Evolutionary conservation across 2,329 filamentous ascomycete genomes (phyloP).

Genomic region (Cordyceps farinosa): DNA sequence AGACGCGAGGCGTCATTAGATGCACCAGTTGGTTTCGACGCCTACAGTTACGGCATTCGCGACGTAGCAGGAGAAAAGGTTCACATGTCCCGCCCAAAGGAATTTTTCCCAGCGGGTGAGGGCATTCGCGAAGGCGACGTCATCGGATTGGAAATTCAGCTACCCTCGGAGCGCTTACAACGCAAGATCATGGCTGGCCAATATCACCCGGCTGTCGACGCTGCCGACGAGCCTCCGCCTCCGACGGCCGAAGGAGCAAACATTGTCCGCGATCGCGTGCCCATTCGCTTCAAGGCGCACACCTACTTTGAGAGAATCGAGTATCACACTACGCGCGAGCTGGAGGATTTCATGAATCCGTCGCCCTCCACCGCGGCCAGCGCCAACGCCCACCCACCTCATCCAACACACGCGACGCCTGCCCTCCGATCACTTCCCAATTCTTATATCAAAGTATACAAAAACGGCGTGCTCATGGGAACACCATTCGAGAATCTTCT

Average conservation of each 20-base stretch:
- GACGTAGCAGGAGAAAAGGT: slow-evolving; percentile 89
- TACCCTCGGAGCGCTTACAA: slow-evolving; percentile 82
- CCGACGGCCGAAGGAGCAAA: slow-evolving; percentile 62
- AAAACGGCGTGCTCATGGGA: slow-evolving; percentile 83
- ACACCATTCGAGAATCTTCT: slow-evolving; percentile 84
- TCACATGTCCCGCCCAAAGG: slow-evolving; percentile 88
- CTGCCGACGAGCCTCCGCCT: slow-evolving; percentile 53
- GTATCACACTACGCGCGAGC: slow-evolving; percentile 80
- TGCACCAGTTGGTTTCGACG: slow-evolving; percentile 80
- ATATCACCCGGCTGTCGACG: slow-evolving; percentile 82
- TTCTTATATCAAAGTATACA: slow-evolving; percentile 84
- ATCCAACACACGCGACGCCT: slow-evolving; percentile 67
- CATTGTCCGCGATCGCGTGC: slow-evolving; percentile 90
- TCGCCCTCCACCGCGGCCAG: slow-evolving; percentile 45
- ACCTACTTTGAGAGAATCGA: slow-evolving; percentile 93
- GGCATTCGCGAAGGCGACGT: slow-evolving; percentile 87
- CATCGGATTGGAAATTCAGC: slow-evolving; percentile 85
- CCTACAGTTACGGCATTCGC: slow-evolving; percentile 89
- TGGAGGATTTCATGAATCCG: slow-evolving; percentile 79
- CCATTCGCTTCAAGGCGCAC: slow-evolving; percentile 89
- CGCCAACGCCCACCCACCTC: slow-evolving; percentile 57
- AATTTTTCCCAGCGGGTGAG: slow-evolving; percentile 77
- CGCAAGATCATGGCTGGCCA: slow-evolving; percentile 82
- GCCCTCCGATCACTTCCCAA: slow-evolving; percentile 83
- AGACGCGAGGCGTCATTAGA: slow-evolving; percentile 77